Evolutionary conservation across 1,284 basidiomycete genomes (phyloP).

Genomic region (Malassezia restricta): DNA sequence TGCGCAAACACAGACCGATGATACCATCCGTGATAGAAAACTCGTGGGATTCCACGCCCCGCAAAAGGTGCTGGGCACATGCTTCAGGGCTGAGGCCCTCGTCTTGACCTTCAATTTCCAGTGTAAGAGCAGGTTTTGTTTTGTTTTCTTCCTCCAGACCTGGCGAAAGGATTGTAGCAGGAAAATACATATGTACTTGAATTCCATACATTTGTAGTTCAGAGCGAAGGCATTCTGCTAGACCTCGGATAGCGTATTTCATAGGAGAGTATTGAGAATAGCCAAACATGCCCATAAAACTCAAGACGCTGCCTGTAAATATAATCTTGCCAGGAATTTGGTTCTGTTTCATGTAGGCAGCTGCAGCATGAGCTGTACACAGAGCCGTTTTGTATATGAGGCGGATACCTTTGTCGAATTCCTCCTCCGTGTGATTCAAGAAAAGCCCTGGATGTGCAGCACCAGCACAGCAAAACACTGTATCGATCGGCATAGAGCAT

Average conservation of each 20-base stretch:
- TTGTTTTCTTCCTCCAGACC: constrained; percentile 69
- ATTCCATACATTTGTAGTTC: constrained; percentile 72
- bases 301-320: constrained; percentile 69
- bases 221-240: constrained; percentile 71
- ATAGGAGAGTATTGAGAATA: constrained; percentile 75
- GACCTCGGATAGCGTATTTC: constrained; percentile 75
- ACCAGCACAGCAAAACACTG: constrained; percentile 66
- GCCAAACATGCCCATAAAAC: constrained; percentile 68
- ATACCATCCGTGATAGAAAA: constrained; percentile 41
- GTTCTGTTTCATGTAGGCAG: constrained; percentile 1
- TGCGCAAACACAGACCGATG: constrained; percentile 31
- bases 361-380: constrained; percentile 56
- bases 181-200: constrained; percentile 72
- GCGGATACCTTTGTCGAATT: constrained; percentile 51
- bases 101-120: constrained; percentile 70
- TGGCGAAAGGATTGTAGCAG: constrained; percentile 69
- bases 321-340: constrained; percentile 59
- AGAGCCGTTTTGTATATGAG: constrained; percentile 53
- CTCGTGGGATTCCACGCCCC: constrained; percentile 23
- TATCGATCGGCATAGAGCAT: constrained; percentile 53
- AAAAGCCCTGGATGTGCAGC: constrained; percentile 59
- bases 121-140: constrained; percentile 66
- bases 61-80: constrained; percentile 57
- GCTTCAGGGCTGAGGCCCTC: constrained; percentile 57
- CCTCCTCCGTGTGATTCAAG: constrained; percentile 56